Base-by-base conservation (phyloP, 768 basidiomycete genomes). In the Podaxis sp. region DNA sequence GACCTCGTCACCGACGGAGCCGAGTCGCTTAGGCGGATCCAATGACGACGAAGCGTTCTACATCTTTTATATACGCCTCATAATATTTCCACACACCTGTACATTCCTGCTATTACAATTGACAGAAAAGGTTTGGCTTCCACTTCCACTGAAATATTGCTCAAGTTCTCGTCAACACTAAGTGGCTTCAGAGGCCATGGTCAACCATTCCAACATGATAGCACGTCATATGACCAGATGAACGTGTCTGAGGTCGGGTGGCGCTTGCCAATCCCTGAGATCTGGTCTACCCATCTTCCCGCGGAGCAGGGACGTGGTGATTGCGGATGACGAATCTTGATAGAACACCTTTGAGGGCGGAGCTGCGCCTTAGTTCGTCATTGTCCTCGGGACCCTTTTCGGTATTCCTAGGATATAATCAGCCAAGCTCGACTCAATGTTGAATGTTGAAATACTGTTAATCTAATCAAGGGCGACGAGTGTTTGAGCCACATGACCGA, bases 361-460 rank as follows among this genome's bases (percentile, higher is more conserved):
- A 57, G 23, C 46, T 48, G 37, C 18, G 47, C 32, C 32, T 48
- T 57, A 11, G 21, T 37, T 27, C 51, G 32, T 60, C 51, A 58
- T 53, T 27, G 28, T 60, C 59, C 59, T 60, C 59, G 59, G 59
- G 59, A 60, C 59, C 59, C 59, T 60, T 52, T 28, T 35, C 28
- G 6, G 11, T 40, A 28, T 54, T 60, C 59, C 59, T 53, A 60
- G 59, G 59, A 46, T 50, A 35, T 58, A 48, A 37, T 37, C 23
- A 58, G 13, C 47, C 47, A 27, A 13, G 21, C 13, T 11, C 18
- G 9, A 48, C 47, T n/a, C 21, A 48, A 14, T 25, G 23, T 27
- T 48, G 47, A 13, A 48, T 25, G 47, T 10, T 48, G 47, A 48
- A 48, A 25, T 27, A 48, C 25, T 48, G 47, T 18, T 48, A 27